A percentile compares a stretch with the other conserved stretches of the same genome.
phyloP scores from a whole-genome alignment of 2,329 filamentous ascomycete genomes.

The Falciphora oryzae region DNA sequence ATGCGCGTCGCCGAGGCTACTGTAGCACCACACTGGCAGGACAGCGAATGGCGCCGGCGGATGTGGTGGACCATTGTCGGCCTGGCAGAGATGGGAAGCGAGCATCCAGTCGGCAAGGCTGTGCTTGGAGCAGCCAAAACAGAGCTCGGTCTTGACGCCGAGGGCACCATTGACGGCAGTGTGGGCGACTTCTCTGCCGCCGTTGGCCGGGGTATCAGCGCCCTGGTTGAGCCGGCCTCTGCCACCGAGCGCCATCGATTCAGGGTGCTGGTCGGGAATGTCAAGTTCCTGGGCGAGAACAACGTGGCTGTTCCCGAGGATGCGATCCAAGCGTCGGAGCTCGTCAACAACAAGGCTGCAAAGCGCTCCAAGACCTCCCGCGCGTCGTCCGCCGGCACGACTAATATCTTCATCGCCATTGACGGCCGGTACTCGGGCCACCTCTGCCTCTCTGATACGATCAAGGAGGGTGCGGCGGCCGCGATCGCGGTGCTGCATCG shows the following conservation, averaged over 20 bases:
- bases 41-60: constrained; percentile 59
- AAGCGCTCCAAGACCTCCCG: constrained; percentile 29
- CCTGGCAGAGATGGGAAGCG: constrained; percentile 90
- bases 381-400: constrained; percentile 60
- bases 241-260: constrained; percentile 66
- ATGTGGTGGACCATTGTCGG: constrained; percentile 97
- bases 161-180: constrained; percentile 73
- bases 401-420: constrained; percentile 87
- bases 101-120: constrained; percentile 92
- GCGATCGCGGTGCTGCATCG: constrained; percentile 74
- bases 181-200: constrained; percentile 78
- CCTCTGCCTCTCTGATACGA: constrained; percentile 78
- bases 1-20: constrained; percentile 81
- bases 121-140: constrained; percentile 70
- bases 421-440: constrained; percentile 75
- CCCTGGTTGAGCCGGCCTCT: constrained; percentile 70
- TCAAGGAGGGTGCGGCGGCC: constrained; percentile 81
- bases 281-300: constrained; percentile 66
- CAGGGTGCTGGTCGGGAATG: constrained; percentile 77
- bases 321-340: constrained; percentile 58
- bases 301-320: constrained; percentile 59
- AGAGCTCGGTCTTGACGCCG: constrained; percentile 65
- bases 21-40: constrained; percentile 63
- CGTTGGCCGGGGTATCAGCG: constrained; percentile 81
- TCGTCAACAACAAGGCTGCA: constrained; percentile 42